Conservation (phyloP, 257 asterid species). For the Solanum clarkiae region DNA sequence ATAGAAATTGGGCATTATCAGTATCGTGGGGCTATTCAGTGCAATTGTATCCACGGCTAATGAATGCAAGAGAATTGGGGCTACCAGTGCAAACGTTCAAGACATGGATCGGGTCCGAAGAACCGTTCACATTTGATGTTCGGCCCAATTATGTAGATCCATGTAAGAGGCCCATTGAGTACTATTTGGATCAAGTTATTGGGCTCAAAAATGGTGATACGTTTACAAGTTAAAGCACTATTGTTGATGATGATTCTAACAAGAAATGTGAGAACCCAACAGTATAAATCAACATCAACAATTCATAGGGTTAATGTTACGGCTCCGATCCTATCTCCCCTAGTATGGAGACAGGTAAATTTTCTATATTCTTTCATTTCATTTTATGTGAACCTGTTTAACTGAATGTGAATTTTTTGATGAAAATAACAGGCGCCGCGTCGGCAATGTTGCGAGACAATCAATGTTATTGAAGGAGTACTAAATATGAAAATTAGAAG, state of each 20-base stretch:
- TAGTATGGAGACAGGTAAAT: not conserved
- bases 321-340: not conserved
- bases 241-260: not conserved
- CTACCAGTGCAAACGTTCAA: conserved; percentile 3
- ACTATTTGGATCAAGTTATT: not conserved
- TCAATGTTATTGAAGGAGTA: not conserved
- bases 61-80: not conserved
- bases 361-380: not conserved
- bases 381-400: not conserved
- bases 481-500: not conserved
- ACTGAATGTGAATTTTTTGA: no score
- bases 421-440: not conserved
- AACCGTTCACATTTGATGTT: not conserved
- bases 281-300: not conserved
- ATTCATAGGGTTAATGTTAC: not conserved
- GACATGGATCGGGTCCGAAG: not conserved
- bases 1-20: conserved; percentile 1
- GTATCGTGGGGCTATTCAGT: conserved; percentile 1
- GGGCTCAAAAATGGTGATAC: not conserved
- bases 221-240: not conserved
- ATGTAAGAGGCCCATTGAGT: not conserved
- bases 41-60: not conserved
- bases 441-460: conserved; percentile 8
- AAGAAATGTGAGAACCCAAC: not conserved
- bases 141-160: not conserved